phyloP scores from a whole-genome alignment of 805 yeast species.

The Metschnikowia lachancei region DNA sequence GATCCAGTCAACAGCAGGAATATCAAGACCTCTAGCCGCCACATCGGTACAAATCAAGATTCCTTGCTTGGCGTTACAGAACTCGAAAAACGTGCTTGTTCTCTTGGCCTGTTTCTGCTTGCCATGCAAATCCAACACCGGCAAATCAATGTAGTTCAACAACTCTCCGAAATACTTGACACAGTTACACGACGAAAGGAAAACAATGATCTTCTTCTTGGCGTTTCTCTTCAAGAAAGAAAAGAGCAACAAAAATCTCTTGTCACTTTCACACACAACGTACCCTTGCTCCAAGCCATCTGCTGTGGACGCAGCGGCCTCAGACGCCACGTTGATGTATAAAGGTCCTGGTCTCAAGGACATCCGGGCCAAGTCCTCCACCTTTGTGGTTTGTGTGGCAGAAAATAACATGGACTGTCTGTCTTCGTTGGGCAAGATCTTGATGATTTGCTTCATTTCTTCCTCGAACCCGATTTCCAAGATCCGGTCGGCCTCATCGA shows the following conservation, averaged over 20 bases:
- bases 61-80: constrained; percentile 95
- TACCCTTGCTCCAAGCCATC: constrained; percentile 98
- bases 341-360: constrained; percentile 90
- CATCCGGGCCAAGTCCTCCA: constrained; percentile 95
- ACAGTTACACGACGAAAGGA: constrained; percentile 93
- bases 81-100: constrained; percentile 96
- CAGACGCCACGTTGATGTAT: constrained; percentile 89
- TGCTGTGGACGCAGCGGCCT: constrained; percentile 82
- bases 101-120: constrained; percentile 98
- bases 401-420: constrained; percentile 97
- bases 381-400: constrained; percentile 99
- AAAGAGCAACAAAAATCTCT: constrained; percentile 83
- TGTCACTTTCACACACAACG: constrained; percentile 95
- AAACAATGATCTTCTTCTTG: constrained; percentile 90
- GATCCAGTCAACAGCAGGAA: constrained; percentile 98
- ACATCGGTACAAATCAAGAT: constrained; percentile 94
- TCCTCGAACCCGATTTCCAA: constrained; percentile 98
- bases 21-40: constrained; percentile 98
- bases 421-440: constrained; percentile 85
- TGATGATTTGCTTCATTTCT: constrained; percentile 96
- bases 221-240: constrained; percentile 91
- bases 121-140: constrained; percentile 95
- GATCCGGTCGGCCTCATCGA: constrained; percentile 98
- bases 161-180: constrained; percentile 95
- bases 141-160: constrained; percentile 92